A percentile compares a stretch with the other conserved stretches of the same genome.
Evolutionary conservation across 371 early-diverging fungal species (phyloP).

Genomic region (Mucor plumbeus): DNA sequence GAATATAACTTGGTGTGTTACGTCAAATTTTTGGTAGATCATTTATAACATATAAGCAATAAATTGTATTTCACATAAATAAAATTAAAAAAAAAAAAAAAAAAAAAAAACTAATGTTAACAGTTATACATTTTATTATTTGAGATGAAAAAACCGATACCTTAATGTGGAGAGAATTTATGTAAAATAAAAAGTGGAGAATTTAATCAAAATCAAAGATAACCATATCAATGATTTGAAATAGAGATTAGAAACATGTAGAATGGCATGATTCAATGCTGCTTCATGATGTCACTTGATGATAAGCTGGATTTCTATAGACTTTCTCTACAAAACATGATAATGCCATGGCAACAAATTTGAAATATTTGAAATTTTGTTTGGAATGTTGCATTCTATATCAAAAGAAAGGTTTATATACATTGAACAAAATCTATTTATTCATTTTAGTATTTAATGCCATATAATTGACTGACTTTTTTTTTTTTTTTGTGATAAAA

Average conservation of each 20-base stretch:
- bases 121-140: not conserved
- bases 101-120: not conserved
- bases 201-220: not conserved
- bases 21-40: not conserved
- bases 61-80: not conserved
- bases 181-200: not conserved
- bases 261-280: not conserved
- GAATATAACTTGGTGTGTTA: not conserved
- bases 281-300: no score
- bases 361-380: no score
- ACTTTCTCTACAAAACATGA: no score
- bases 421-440: no score
- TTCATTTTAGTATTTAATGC: no score
- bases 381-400: no score
- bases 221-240: not conserved
- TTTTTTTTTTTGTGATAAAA: no score
- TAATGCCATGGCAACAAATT: no score
- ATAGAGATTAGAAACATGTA: not conserved
- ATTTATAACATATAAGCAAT: not conserved
- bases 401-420: no score
- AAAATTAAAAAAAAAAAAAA: not conserved
- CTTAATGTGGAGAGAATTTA: not conserved
- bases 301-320: no score
- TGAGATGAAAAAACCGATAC: not conserved
- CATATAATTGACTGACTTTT: no score